Evolutionary conservation across 2,329 filamentous ascomycete species (phyloP), one percentile per base, ranked within the genome.

Genomic region (Xylaria sp.): DNA sequence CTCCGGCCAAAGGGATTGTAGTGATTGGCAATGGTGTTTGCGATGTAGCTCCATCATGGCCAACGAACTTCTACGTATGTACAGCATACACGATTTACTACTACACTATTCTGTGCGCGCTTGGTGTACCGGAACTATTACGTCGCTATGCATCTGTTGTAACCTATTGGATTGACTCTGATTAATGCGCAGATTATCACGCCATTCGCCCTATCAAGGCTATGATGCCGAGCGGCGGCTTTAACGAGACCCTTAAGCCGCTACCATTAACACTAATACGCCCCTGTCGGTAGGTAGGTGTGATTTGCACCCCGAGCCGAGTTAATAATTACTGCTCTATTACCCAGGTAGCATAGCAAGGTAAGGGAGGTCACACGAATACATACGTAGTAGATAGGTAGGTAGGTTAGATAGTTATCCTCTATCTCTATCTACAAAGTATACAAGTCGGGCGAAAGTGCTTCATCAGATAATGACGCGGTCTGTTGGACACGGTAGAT

Each of bases 201-300:
- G 54, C 58, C 59, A 53, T 39, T 30, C 30, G 17, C 24, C 30
- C 53, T 42, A 57, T 61, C 50, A 55, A 36, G 32, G 30, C 53
- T 45, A 60, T 58, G 42, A 21, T 61, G 67, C 63, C 54, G 39
- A 64, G 48, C 14, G 59, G 42, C 56, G 48, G 61, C 57, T 58
- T 48, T 17, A 56, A 60, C 42, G 45, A 68, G 61, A 55, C 9
- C 24, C 51, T 65, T 61, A 58, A 51, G 61, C 61, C 51, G 61
- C 51, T 21, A 58, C 51, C 12, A 24, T n/a, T 50, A 42, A 17
- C 39, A 42, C 39, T 42, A 42, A 42, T 64, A 61, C 30, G 42
- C 42, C 62, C 36, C 53, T 45, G 53, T 53, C 62, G 21, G 56
- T 11, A 17, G 32, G 32, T 39, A 39, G 32, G 53, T 55, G 53